Evolutionary conservation across 176 grass and related monocot species (phyloP), one percentile per base, ranked within the genome.

Genomic region (Miscanthus lutarioriparius): DNA sequence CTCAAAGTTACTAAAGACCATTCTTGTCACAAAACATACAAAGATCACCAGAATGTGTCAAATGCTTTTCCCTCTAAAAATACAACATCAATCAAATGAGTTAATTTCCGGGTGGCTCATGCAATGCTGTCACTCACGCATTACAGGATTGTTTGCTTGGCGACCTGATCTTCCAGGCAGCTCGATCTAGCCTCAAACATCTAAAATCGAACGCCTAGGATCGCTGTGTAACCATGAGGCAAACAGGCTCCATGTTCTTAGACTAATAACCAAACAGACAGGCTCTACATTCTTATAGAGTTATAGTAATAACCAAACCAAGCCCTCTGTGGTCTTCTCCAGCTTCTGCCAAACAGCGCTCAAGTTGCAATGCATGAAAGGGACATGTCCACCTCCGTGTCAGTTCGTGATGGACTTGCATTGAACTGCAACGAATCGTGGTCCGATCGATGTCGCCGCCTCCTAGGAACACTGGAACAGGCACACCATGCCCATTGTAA

Each of bases 341-440:
- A 53, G 43, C 16, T 36, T 32, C 14, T 64, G 51, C 72, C 83
- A 70, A 85, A 65, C 88, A 49, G 25, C 77, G 81, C 77, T 78
- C 19, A 19, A 78, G 63, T 75, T 23, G 72, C 40, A 15, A n/a
- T 37, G 22, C 68, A 15, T 14, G 88, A 90, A 83, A 90, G 82
- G 37, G 80, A 80, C 68, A 5, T 0, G 66, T 67, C 67, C 36
- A 75, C 84, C 74, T 79, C 84, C 79, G 41, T 59, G 9, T 47
- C 66, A 25, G 80, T 86, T 86, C 79, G 68, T 41, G 26, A 17
- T 48, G 77, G 40, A 27, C 77, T 80, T 67, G 49, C n/a, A 26
- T 26, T 62, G 58, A 75, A 39, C 63, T 44, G 40, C 3, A 16
- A 61, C 12, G 33, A 38, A 72, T 71, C 73, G 48, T 71, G 56